Evolutionary conservation across 2,329 filamentous ascomycete species (phyloP).

Genomic region (Ceratocystis harringtonii): DNA sequence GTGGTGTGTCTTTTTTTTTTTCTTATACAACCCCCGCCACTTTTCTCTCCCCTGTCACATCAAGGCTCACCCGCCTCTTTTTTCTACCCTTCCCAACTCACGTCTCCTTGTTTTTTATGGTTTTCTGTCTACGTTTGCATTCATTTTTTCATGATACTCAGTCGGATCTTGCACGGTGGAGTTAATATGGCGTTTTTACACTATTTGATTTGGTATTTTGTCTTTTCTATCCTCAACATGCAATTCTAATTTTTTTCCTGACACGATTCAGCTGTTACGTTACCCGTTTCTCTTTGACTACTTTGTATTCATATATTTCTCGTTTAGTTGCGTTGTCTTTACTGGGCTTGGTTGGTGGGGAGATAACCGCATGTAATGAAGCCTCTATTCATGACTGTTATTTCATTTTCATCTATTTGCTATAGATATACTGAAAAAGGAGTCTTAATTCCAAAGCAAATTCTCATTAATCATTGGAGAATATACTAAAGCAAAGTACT

Average conservation of each 20-base stretch:
- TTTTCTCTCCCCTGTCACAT: not conserved
- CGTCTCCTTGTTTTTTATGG: not conserved
- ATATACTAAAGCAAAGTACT: no score
- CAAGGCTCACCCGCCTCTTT: not conserved
- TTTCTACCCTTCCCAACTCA: not conserved
- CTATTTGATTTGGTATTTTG: slow-evolving; percentile 16
- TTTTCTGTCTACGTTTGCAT: not conserved
- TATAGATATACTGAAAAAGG: no score
- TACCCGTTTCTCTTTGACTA: slow-evolving; percentile 15
- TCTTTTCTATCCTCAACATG: not conserved
- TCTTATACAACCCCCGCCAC: not conserved
- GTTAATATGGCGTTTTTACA: slow-evolving; percentile 19
- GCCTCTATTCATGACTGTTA: no score
- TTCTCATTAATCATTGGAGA: no score
- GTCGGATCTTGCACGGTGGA: slow-evolving; percentile 18
- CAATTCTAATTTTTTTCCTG: not conserved
- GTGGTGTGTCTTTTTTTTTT: not conserved
- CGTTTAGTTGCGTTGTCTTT: no score
- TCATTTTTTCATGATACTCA: slow-evolving; percentile 11
- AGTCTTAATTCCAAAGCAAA: no score
- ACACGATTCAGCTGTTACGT: not conserved
- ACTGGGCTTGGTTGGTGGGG: no score
- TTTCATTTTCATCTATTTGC: no score
- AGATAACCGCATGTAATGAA: no score
- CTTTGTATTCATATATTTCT: no score